Evolutionary conservation across 352 stramenopile genomes (phyloP), one percentile per base, ranked within the genome.

Genomic region (Phytophthora niederhauseri): DNA sequence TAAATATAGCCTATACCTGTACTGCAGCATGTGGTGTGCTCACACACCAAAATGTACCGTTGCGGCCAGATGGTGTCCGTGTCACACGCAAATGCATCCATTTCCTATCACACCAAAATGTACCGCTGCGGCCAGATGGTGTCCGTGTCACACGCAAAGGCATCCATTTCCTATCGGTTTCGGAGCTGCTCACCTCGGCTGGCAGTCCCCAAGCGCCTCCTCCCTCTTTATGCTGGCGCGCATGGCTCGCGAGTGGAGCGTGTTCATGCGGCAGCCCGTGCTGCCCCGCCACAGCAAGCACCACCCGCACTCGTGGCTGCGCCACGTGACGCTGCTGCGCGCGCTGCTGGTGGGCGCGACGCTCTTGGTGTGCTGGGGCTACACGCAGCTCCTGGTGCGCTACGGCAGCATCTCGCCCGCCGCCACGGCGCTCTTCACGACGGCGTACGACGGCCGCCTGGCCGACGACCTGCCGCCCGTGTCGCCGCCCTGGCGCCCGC

Each of bases 391-490:
- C 19, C 61, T 94, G 26, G 79, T 89, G 51, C 82, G 81, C 53
- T 89, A 94, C 71, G 86, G 86, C 64, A 93, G 80, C 67, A 93
- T 94, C 73, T 92, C 84, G 9, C 86, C 84, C 4, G 49, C 82
- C 9, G 82, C 83, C 31, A 93, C 86, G 6, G 70, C 73, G 46
- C 56, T 90, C 30, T 94, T 91, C 70, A 94, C 86, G 20, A 80
- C 74, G 1, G 52, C 81, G 1, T 93, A 86, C 58, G 62, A 83
- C 22, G 86, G 86, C 2, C 80, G 84, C 19, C 45, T 52, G 0
- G 73, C 72, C 5, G 58, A 70, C 15, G 84, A 94, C 67, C 78
- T 78, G 36, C 75, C 78, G 14, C 76, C 76, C 2, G n/a, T 19
- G 5, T 77, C 75, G 2, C 73, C 77, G 7, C 57, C 68, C 1